phyloP scores from a whole-genome alignment of 306 rosid genomes.

The Bauhinia variegata region DNA sequence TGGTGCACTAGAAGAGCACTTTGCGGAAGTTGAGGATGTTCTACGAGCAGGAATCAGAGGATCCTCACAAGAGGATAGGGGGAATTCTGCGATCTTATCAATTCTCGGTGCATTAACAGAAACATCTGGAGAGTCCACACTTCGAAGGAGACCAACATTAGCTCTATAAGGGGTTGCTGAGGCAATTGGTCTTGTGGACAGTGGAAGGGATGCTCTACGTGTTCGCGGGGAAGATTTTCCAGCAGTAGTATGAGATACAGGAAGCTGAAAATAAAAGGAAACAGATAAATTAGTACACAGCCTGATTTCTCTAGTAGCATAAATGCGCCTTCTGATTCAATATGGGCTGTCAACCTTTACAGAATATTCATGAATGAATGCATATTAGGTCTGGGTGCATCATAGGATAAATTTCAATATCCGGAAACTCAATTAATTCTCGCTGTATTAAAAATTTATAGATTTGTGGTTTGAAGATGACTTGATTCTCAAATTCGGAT shows the following conservation, averaged over 20 bases:
- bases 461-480: slow-evolving; percentile 11
- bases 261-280: slow-evolving; percentile 51
- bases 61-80: slow-evolving; percentile 67
- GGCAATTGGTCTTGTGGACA: slow-evolving; percentile 46
- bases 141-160: slow-evolving; percentile 48
- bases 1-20: slow-evolving; percentile 54
- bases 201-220: slow-evolving; percentile 71
- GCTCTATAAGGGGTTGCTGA: slow-evolving; percentile 50
- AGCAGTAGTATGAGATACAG: slow-evolving; percentile 42
- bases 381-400: slow-evolving; percentile 2
- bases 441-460: background rate
- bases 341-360: too few relatives aligned
- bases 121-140: slow-evolving; percentile 71
- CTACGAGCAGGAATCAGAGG: slow-evolving; percentile 45
- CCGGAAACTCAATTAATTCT: background rate
- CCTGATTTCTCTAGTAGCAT: background rate
- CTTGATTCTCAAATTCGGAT: background rate
- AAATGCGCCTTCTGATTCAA: too few relatives aligned
- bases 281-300: slow-evolving; percentile 17
- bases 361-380: too few relatives aligned
- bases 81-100: slow-evolving; percentile 91
- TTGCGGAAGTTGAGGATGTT: slow-evolving; percentile 52
- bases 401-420: slow-evolving; percentile 7
- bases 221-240: slow-evolving; percentile 43
- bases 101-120: slow-evolving; percentile 89